These are phyloP conservation scores for Acrocalymma vagum DNA, from an alignment of 2,329 filamentous ascomycete genomes.

Conservation along the genomic window DNA sequence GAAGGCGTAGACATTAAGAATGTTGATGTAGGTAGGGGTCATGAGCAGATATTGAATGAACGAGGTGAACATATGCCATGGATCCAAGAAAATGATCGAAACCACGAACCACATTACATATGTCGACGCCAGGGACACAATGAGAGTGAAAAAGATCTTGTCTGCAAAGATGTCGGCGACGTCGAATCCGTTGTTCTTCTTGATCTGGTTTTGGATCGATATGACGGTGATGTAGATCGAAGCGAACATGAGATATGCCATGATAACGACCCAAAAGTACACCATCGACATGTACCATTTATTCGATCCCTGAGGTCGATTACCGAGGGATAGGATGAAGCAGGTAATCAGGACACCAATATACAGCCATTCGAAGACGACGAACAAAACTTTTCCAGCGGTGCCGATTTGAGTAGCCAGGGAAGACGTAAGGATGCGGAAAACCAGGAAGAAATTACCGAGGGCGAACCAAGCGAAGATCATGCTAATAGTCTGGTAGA, in stretches of 20 bases:
- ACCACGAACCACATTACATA: slow-evolving; percentile 93
- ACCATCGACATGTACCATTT: slow-evolving; percentile 96
- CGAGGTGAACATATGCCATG: slow-evolving; percentile 98
- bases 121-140: slow-evolving; percentile 90
- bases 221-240: slow-evolving; percentile 92
- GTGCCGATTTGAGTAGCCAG: slow-evolving; percentile 80
- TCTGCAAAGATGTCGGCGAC: slow-evolving; percentile 83
- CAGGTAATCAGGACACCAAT: slow-evolving; percentile 90
- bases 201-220: slow-evolving; percentile 78
- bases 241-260: slow-evolving; percentile 92
- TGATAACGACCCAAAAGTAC: slow-evolving; percentile 97
- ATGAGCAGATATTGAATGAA: slow-evolving; percentile 94
- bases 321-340: slow-evolving; percentile 93
- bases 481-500: slow-evolving; percentile 96
- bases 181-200: slow-evolving; percentile 69
- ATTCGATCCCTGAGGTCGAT: slow-evolving; percentile 92
- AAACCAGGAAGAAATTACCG: slow-evolving; percentile 98
- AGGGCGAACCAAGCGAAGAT: slow-evolving; percentile 99
- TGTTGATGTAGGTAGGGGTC: slow-evolving; percentile 96
- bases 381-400: slow-evolving; percentile 80
- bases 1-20: slow-evolving; percentile 98
- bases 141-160: slow-evolving; percentile 88
- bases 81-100: slow-evolving; percentile 94
- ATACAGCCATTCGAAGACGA: slow-evolving; percentile 96
- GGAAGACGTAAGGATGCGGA: slow-evolving; percentile 93